Conservation (phyloP, 2,329 filamentous ascomycete genomes). For the Helminthosporium solani region DNA sequence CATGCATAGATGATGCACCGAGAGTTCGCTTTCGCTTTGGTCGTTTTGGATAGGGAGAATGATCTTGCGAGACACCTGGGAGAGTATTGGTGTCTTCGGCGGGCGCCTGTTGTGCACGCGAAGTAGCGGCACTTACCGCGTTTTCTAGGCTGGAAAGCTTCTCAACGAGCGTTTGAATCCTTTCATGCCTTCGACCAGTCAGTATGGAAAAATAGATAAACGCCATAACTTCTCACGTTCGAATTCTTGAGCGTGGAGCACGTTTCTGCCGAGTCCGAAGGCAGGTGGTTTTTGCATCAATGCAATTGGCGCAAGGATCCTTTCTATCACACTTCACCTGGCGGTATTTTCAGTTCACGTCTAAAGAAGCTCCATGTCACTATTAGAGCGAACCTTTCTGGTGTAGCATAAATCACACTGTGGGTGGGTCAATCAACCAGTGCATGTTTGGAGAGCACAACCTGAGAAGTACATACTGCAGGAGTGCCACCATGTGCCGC, state of each 20-base stretch:
- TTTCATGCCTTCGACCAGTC: conserved; percentile 23
- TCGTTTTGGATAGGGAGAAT: not conserved
- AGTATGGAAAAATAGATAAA: not conserved
- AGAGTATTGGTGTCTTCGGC: not conserved
- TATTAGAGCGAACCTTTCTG: conserved; percentile 25
- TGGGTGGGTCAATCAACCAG: not conserved
- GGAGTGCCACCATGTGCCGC: conserved; percentile 31
- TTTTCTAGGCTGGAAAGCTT: conserved; percentile 30
- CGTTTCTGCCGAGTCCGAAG: conserved; percentile 35
- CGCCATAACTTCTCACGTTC: conserved; percentile 19
- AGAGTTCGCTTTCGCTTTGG: conserved; percentile 2
- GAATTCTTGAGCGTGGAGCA: conserved; percentile 24
- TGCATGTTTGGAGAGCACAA: not conserved
- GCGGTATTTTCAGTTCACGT: not conserved
- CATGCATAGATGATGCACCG: not conserved
- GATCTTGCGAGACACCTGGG: conserved; percentile 1
- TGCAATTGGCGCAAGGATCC: conserved; percentile 35
- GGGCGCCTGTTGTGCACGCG: too few species aligned
- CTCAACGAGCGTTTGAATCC: conserved; percentile 31
- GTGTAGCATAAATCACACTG: conserved; percentile 34
- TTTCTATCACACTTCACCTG: conserved; percentile 40
- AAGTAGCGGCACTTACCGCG: conserved; percentile 14
- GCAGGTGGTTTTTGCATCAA: conserved; percentile 26
- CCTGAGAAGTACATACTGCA: conserved; percentile 12
- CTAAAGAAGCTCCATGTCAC: too few species aligned